A percentile compares a stretch with the other conserved stretches of the same genome.
phyloP scores from a whole-genome alignment of 2,329 filamentous ascomycete species.

The Juglanconis juglandina region DNA sequence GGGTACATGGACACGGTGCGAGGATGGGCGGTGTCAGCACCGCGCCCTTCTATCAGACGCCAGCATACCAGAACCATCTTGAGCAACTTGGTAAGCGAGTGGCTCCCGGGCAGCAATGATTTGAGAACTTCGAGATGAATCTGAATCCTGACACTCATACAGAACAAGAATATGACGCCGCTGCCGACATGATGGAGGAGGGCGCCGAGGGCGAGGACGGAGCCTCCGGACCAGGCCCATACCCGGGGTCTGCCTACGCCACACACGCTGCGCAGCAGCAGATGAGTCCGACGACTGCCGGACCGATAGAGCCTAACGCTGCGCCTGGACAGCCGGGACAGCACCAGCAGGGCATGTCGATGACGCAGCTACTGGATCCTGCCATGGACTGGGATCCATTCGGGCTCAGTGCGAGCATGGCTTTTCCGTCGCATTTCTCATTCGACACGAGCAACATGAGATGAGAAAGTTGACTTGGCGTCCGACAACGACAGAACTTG shows the following conservation, averaged over 20 bases:
- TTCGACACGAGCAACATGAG: constrained; percentile 62
- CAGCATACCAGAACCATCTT: constrained; percentile 85
- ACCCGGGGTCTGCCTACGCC: constrained; percentile 53
- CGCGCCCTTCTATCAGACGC: constrained; percentile 71
- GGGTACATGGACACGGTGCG: constrained; percentile 23
- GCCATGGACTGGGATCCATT: constrained; percentile 92
- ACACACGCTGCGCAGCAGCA: constrained; percentile 33
- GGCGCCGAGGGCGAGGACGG: constrained; percentile 61
- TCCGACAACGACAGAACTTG: not conserved
- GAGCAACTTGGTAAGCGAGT: constrained; percentile 87
- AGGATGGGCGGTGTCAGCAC: constrained; percentile 35
- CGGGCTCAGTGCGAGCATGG: constrained; percentile 89
- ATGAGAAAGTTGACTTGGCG: constrained; percentile 19
- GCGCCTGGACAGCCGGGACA: constrained; percentile 29
- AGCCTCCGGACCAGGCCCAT: constrained; percentile 62
- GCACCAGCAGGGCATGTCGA: constrained; percentile 61
- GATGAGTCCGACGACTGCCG: constrained; percentile 23
- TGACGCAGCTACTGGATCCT: constrained; percentile 67
- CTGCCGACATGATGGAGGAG: constrained; percentile 84
- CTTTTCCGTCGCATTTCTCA: constrained; percentile 81
- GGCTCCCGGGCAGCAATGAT: too few relatives aligned
- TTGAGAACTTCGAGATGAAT: not conserved
- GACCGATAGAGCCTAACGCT: constrained; percentile 13
- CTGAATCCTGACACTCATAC: constrained; percentile 30
- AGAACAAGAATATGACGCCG: constrained; percentile 97